Evolutionary conservation across 441 rosid genomes (phyloP), one percentile per base, ranked within the genome.

Genomic region (Macaranga tanarius): DNA sequence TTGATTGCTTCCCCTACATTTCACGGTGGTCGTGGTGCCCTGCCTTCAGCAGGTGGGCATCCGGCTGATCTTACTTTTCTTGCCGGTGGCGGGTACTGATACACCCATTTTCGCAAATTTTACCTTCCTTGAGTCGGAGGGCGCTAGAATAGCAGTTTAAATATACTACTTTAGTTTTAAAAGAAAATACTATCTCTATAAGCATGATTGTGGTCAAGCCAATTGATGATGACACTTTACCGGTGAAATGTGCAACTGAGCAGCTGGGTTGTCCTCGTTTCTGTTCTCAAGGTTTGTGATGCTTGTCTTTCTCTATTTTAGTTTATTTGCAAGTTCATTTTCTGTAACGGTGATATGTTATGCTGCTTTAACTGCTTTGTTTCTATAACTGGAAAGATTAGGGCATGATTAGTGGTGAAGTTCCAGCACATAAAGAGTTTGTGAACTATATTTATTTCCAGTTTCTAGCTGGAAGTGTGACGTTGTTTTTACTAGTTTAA

Each of bases 41-140:
- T 83, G 62, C 86, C 86, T 76, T 83, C 81, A 1, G 83, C 88
- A 57, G 86, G 84, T 64, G 86, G 86, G 83, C 83, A 79, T 79
- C 88, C 83, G 0, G 77, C 84, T 1, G 88, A 84, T 80, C 88
- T 84, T 73, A 84, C 86, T 65, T 82, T 70, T 73, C 86, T 82
- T 61, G 83, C 84, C 63, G 86, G 88, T 61, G 84, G 86, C 25
- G 83, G 84, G 23, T 72, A 71, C 76, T 80, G 81, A 78, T 74
- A 63, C 51, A 11, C 42, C 50, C 13, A 10, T 16, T 34, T 50
- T 31, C 11, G 22, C 13, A 47, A 45, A 20, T 15, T 72, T 54
- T 70, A 22, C 60, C 66, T 67, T 56, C 56, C 22, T 59, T 34
- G 11, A 48, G 34, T 69, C 47, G 56, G 73, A 42, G 68, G 76